phyloP scores from a whole-genome alignment of 2,329 filamentous ascomycete species.

The Claviceps lovelessii region DNA sequence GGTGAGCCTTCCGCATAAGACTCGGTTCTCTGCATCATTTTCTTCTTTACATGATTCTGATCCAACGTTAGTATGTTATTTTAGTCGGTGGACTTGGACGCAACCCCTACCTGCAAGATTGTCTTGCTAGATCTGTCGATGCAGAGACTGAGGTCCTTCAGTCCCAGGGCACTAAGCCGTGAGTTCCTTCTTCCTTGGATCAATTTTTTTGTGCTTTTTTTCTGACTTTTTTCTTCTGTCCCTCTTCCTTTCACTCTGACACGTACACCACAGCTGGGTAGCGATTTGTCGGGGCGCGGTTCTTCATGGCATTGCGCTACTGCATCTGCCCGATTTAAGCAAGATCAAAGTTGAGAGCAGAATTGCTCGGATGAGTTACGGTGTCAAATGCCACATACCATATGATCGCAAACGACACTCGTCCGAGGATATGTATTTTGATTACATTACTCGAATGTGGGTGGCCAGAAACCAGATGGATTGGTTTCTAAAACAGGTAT shows the following conservation, averaged over 20 bases:
- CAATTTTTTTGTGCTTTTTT: too few relatives aligned
- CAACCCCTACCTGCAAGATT: slow-evolving; percentile 14
- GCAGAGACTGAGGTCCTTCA: slow-evolving; percentile 16
- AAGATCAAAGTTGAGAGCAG: slow-evolving; percentile 11
- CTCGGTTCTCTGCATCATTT: too few relatives aligned
- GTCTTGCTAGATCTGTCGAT: slow-evolving; percentile 3
- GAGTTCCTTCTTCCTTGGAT: slow-evolving; percentile 6
- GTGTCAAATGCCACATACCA: not conserved
- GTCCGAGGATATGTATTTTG: slow-evolving; percentile 7
- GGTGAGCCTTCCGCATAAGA: slow-evolving; percentile 13
- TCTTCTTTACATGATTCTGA: too few relatives aligned
- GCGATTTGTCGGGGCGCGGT: slow-evolving; percentile 22
- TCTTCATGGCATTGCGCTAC: slow-evolving; percentile 9
- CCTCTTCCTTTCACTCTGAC: too few relatives aligned
- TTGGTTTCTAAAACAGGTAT: slow-evolving; percentile 15
- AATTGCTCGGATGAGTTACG: slow-evolving; percentile 17
- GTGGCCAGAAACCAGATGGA: slow-evolving; percentile 9
- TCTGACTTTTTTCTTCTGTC: too few relatives aligned
- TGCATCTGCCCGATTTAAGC: not conserved
- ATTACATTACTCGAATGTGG: not conserved
- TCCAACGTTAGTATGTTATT: too few relatives aligned
- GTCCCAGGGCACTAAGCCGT: slow-evolving; percentile 18
- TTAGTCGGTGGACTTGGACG: slow-evolving; percentile 26
- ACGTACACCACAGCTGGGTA: slow-evolving; percentile 15
- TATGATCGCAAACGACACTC: slow-evolving; percentile 7